These are phyloP conservation scores for Claviceps paspali DNA, from an alignment of 2,329 filamentous ascomycete species.

Conservation along the genomic window DNA sequence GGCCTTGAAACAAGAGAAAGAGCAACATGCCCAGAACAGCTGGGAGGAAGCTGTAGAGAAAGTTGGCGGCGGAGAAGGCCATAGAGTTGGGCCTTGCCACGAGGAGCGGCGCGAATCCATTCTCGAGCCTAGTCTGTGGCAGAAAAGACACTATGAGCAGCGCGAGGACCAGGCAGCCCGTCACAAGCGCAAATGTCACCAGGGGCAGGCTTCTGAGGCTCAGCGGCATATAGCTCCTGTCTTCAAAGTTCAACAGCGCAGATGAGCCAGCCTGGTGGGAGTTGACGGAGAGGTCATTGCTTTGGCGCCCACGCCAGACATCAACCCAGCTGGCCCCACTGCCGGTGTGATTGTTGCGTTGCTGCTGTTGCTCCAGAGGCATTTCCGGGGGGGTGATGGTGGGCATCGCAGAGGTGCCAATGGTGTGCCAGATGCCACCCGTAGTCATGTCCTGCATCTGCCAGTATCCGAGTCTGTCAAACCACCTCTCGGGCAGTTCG, in stretches of 20 bases:
- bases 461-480: constrained; percentile 78
- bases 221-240: constrained; percentile 58
- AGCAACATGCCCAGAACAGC: constrained; percentile 50
- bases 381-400: constrained; percentile 44
- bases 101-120: constrained; percentile 59
- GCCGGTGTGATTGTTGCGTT: neutral
- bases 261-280: constrained; percentile 14
- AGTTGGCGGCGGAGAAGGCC: constrained; percentile 76
- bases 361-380: constrained; percentile 9
- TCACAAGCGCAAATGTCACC: constrained; percentile 47
- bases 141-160: constrained; percentile 70
- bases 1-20: constrained; percentile 49
- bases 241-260: constrained; percentile 11
- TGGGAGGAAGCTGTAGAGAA: constrained; percentile 68
- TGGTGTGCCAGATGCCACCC: constrained; percentile 61
- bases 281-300: constrained; percentile 17
- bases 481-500: constrained; percentile 38
- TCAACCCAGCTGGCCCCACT: neutral
- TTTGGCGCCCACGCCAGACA: constrained; percentile 6
- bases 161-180: constrained; percentile 47
- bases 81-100: constrained; percentile 39
- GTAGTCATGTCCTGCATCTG: constrained; percentile 47
- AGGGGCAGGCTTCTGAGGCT: constrained; percentile 53
- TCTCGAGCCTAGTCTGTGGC: constrained; percentile 44
- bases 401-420: constrained; percentile 38